Percentiles rank a stretch among this genome's conserved stretches.
Conservation (phyloP, 177 flowering plant genomes). For the Vitis hybrid region DNA sequence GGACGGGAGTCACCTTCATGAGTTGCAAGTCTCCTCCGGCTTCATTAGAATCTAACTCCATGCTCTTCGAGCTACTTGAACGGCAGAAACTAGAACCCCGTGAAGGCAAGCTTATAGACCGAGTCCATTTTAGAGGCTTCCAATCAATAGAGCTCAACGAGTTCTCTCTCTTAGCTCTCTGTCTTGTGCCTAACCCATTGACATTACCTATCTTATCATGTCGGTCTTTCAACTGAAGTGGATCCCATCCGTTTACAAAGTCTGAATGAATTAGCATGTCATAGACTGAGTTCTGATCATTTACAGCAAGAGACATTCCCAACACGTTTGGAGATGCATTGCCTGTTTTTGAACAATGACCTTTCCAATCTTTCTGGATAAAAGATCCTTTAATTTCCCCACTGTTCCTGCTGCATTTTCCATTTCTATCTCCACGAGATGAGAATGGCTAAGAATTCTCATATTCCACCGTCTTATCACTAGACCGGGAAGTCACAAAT, state of each 20-base stretch:
- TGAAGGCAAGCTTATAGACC: conserved; percentile 55
- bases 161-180: conserved; percentile 49
- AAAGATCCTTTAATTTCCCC: conserved; percentile 62
- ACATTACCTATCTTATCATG: conserved; percentile 46
- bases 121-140: conserved; percentile 81
- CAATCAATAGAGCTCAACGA: conserved; percentile 54
- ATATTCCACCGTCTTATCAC: conserved; percentile 57
- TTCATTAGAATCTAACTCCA: conserved; percentile 52
- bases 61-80: conserved; percentile 67
- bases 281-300: conserved; percentile 46
- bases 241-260: conserved; percentile 40
- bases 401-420: conserved; percentile 44
- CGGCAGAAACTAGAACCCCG: too few relatives aligned
- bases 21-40: conserved; percentile 35
- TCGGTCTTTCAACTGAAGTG: conserved; percentile 40
- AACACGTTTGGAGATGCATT: conserved; percentile 27
- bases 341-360: conserved; percentile 36
- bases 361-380: conserved; percentile 49
- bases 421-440: conserved; percentile 48
- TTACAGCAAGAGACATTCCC: conserved; percentile 30
- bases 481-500: conserved; percentile 43
- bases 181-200: conserved; percentile 48
- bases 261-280: conserved; percentile 48
- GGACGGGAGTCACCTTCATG: conserved; percentile 37
- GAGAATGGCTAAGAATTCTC: conserved; percentile 40